Evolutionary conservation across 441 rosid species (phyloP).

Genomic region (Euphorbia neoarborescens): DNA sequence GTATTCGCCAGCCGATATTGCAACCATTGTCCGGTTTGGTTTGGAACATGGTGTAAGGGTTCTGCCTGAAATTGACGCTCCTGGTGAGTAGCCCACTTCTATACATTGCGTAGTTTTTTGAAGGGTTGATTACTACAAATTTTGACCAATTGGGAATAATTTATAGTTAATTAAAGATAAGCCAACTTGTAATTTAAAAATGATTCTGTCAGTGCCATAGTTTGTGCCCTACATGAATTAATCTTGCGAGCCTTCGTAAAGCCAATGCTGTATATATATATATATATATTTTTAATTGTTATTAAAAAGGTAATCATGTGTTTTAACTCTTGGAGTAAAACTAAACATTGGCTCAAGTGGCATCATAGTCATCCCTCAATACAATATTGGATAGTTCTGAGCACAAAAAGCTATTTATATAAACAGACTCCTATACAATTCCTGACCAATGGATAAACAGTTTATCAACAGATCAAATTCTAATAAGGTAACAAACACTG

Average conservation of each 20-base stretch:
- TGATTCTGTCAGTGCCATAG: neutral
- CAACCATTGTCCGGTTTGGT: constrained; percentile 46
- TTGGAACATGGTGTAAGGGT: constrained; percentile 73
- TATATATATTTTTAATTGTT: no score
- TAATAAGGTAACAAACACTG: no score
- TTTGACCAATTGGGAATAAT: neutral
- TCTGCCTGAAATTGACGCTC: constrained; percentile 70
- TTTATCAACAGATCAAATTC: no score
- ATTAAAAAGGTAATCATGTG: no score
- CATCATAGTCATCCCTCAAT: no score
- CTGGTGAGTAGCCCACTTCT: constrained; percentile 41
- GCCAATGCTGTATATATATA: neutral
- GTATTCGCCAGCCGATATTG: constrained; percentile 56
- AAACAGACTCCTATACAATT: no score
- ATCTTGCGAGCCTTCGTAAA: no score
- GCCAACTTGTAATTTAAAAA: neutral
- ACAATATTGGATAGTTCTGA: no score
- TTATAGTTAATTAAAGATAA: neutral
- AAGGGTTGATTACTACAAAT: neutral
- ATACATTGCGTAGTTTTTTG: neutral
- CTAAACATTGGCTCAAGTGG: no score
- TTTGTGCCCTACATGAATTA: neutral
- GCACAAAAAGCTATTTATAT: no score
- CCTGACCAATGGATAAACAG: no score
- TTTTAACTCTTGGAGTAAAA: no score